Conservation (phyloP, 2,329 filamentous ascomycete genomes). For the Pezicula radicicola region DNA sequence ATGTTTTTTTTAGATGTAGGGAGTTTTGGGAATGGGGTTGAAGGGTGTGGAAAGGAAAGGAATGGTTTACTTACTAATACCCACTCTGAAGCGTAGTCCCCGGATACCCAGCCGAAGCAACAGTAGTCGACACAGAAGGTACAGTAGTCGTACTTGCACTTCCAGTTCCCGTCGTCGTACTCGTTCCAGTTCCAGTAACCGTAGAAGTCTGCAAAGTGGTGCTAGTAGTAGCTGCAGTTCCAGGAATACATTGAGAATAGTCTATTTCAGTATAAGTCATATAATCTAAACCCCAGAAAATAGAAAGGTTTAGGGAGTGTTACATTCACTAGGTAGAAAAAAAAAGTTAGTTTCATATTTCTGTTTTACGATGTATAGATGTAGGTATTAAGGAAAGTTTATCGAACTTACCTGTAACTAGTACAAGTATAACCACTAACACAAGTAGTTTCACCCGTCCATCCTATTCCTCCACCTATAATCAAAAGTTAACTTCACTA, state of each 20-base stretch:
- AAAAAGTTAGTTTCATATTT: no score
- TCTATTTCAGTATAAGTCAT: constrained; percentile 7
- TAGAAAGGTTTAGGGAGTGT: not conserved
- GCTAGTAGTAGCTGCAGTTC: constrained; percentile 18
- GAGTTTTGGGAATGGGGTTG: no score
- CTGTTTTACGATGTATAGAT: not conserved
- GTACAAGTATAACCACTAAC: constrained; percentile 21
- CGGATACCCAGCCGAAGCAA: constrained; percentile 24
- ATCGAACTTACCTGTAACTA: constrained; percentile 21
- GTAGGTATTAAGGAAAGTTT: no score
- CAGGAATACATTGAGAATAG: constrained; percentile 39
- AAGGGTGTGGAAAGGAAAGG: no score
- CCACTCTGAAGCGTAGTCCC: constrained; percentile 45
- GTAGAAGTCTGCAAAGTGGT: constrained; percentile 1
- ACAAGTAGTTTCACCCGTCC: constrained; percentile 22
- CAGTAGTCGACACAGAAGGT: constrained; percentile 18
- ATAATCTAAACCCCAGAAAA: no score
- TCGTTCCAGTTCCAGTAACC: constrained; percentile 2
- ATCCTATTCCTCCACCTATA: constrained; percentile 21
- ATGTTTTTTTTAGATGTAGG: no score
- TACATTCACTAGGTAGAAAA: constrained; percentile 9
- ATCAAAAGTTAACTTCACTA: constrained; percentile 1
- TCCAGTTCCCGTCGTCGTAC: constrained; percentile 4
- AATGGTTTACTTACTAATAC: constrained; percentile 4
- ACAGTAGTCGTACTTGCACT: constrained; percentile 10